phyloP scores from a whole-genome alignment of 139 green algal species.

The Eudorina sp. region DNA sequence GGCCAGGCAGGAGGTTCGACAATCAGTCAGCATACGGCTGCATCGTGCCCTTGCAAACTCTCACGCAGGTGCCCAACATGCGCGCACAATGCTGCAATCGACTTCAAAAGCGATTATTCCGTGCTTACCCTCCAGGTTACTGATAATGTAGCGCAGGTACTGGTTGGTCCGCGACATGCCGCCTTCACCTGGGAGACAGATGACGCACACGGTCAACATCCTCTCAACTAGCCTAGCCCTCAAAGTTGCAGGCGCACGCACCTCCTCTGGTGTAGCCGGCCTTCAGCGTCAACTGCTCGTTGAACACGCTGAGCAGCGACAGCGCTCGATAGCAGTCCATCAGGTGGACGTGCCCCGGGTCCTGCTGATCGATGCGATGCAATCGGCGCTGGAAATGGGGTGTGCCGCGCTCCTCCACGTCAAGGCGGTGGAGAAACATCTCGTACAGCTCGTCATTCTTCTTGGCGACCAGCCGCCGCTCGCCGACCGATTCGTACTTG shows the following conservation, averaged over 20 bases:
- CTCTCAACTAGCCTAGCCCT: no score
- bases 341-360: slow-evolving; percentile 40
- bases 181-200: slow-evolving; percentile 60
- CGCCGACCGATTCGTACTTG: slow-evolving; percentile 37
- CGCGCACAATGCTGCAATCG: no score
- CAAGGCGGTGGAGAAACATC: slow-evolving; percentile 23
- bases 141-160: slow-evolving; percentile 70
- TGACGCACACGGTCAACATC: background rate
- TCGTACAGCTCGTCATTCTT: slow-evolving; percentile 40
- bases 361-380: slow-evolving; percentile 13
- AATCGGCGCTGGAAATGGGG: slow-evolving; percentile 38
- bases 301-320: slow-evolving; percentile 61
- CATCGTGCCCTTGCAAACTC: no score
- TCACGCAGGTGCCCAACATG: no score
- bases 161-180: slow-evolving; percentile 65
- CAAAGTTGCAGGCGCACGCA: slow-evolving; percentile 32
- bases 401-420: slow-evolving; percentile 15
- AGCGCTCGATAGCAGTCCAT: slow-evolving; percentile 55
- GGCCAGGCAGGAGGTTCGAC: no score
- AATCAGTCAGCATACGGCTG: no score
- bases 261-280: slow-evolving; percentile 62
- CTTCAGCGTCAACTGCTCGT: slow-evolving; percentile 61
- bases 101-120: background rate
- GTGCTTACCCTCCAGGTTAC: slow-evolving; percentile 31
- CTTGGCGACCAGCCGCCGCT: slow-evolving; percentile 43